Evolutionary conservation across 176 grass and related monocot species (phyloP).

Genomic region (Raddia guianensis): DNA sequence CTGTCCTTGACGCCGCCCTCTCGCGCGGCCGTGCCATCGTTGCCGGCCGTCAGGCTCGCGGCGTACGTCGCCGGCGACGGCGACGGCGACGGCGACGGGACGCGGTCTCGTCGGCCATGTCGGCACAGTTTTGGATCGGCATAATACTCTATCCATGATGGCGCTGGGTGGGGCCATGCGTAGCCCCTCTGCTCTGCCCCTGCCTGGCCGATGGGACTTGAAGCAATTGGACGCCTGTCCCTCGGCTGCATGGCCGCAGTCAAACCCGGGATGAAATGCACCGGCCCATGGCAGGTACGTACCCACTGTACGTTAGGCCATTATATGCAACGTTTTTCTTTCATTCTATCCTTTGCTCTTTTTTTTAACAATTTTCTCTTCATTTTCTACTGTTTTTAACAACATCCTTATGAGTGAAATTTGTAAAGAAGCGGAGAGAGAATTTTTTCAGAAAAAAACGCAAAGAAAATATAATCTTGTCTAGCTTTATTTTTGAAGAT

Average conservation of each 20-base stretch:
- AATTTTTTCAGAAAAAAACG: too few species aligned
- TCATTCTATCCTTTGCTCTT: too few species aligned
- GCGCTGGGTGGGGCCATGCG: not conserved
- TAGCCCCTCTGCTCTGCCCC: too few species aligned
- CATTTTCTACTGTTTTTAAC: too few species aligned
- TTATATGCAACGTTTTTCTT: too few species aligned
- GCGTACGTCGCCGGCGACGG: not conserved
- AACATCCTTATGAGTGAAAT: too few species aligned
- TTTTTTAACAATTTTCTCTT: too few species aligned
- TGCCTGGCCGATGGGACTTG: constrained; percentile 23
- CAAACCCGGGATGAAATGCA: not conserved
- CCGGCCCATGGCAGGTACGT: too few species aligned
- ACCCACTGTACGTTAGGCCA: too few species aligned
- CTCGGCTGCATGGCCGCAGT: not conserved
- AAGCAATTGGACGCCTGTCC: not conserved
- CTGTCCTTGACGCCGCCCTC: not conserved
- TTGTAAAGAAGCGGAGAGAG: too few species aligned
- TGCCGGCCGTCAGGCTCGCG: not conserved
- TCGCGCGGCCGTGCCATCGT: not conserved
- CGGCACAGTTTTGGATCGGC: constrained; percentile 45
- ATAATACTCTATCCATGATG: not conserved
- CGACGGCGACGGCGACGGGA: constrained; percentile 23
- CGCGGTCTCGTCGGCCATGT: constrained; percentile 22
- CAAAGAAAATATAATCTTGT: too few species aligned
- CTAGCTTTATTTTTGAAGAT: too few species aligned